Percentiles rank a stretch among this genome's conserved stretches.
Conservation (phyloP, 179 eudicot species). For the Patellifolia procumbens region DNA sequence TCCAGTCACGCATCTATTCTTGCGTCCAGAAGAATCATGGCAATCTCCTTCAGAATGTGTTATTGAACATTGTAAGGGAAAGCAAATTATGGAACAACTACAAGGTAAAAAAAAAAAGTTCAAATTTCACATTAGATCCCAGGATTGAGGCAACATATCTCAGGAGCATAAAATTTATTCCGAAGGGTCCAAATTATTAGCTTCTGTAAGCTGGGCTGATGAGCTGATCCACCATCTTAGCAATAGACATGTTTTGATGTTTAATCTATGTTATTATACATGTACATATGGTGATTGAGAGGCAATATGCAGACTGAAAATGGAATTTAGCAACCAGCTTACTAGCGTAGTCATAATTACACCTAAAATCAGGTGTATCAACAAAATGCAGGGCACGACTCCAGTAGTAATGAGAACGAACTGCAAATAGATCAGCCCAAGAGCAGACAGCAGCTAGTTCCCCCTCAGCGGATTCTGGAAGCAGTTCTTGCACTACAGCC, state of each 20-base stretch:
- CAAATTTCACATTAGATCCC: neutral
- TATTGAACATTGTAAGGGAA: neutral
- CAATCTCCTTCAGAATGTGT: constrained; percentile 68
- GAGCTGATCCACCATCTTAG: neutral
- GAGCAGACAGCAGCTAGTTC: constrained; percentile 83
- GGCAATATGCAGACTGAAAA: neutral
- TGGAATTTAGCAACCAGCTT: constrained; percentile 34
- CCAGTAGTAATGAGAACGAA: constrained; percentile 74
- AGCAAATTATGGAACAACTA: neutral
- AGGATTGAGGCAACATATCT: neutral
- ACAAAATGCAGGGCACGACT: constrained; percentile 78
- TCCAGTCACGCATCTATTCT: constrained; percentile 79
- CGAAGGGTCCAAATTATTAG: neutral
- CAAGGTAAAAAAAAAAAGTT: neutral
- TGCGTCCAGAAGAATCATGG: constrained; percentile 65
- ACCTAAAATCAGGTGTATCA: constrained; percentile 95
- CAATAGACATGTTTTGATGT: no score
- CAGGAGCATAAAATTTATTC: neutral
- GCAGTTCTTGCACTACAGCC: constrained; percentile 68
- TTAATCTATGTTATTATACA: neutral
- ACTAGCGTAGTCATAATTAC: constrained; percentile 81
- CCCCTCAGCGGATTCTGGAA: constrained; percentile 71
- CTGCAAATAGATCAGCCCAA: constrained; percentile 75
- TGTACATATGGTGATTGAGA: neutral
- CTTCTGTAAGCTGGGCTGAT: neutral